These are phyloP conservation scores for Rhizophora mangle DNA, from an alignment of 345 rosid genomes.

Conservation along the genomic window DNA sequence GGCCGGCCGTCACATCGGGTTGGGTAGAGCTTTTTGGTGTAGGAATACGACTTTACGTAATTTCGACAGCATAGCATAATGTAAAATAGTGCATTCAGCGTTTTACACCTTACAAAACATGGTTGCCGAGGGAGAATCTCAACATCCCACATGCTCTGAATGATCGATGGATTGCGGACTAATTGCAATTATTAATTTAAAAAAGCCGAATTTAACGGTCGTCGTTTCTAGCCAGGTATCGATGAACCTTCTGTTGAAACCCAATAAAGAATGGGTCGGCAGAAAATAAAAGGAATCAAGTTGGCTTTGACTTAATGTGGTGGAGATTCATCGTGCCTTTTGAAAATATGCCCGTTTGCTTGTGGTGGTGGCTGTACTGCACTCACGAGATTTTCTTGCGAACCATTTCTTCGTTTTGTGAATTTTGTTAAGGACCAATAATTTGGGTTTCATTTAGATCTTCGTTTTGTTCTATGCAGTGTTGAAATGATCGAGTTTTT, in stretches of 20 bases:
- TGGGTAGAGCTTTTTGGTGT: not conserved
- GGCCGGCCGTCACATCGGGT: constrained; percentile 26
- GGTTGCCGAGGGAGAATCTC: constrained; percentile 24
- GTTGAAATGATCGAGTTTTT: too few relatives aligned
- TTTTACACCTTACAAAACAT: not conserved
- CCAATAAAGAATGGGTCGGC: constrained; percentile 1
- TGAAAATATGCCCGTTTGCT: not conserved
- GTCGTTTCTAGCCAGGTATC: too few relatives aligned
- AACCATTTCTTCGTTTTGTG: not conserved
- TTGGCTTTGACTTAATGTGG: constrained; percentile 17
- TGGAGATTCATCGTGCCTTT: constrained; percentile 23
- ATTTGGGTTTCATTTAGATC: too few relatives aligned
- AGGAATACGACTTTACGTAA: constrained; percentile 10
- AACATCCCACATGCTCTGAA: not conserved
- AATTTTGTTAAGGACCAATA: too few relatives aligned
- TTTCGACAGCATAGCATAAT: not conserved
- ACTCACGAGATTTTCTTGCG: constrained; percentile 7
- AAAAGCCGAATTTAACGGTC: not conserved
- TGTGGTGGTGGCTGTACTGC: constrained; percentile 22
- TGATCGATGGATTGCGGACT: not conserved
- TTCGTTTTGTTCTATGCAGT: too few relatives aligned
- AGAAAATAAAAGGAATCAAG: constrained; percentile 7
- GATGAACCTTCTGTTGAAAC: not conserved
- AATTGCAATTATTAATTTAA: too few relatives aligned
- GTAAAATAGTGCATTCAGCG: not conserved